Evolutionary conservation across 768 basidiomycete species (phyloP).

Genomic region (Coprinopsis sp.): DNA sequence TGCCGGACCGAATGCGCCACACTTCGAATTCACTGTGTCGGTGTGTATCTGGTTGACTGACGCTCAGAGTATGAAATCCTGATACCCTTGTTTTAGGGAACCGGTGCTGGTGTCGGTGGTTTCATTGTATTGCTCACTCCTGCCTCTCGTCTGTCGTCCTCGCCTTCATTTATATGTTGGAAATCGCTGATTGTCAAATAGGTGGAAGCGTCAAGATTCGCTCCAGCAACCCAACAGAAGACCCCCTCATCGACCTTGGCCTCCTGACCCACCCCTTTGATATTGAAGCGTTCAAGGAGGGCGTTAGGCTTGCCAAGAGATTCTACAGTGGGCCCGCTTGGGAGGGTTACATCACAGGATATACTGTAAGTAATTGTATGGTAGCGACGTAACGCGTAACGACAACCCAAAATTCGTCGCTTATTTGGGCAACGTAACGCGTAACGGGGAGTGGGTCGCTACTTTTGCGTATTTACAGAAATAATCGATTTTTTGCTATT

Average conservation of each 20-base stretch:
- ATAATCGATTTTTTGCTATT: not conserved
- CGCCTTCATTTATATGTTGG: not conserved
- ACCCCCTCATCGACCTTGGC: conserved; percentile 20
- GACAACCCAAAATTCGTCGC: not conserved
- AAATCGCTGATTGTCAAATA: not conserved
- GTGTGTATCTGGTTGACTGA: not conserved
- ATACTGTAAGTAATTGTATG: not conserved
- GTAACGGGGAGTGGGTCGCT: not conserved
- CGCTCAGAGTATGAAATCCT: too few relatives aligned
- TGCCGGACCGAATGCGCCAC: conserved; percentile 13
- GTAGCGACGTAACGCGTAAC: not conserved
- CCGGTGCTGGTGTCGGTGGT: conserved; percentile 19
- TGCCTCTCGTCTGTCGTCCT: conserved; percentile 16
- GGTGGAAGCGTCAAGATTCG: conserved; percentile 19
- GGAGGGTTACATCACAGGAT: conserved; percentile 6
- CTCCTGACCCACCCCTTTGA: conserved; percentile 10
- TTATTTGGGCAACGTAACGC: not conserved
- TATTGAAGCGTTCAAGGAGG: conserved; percentile 5
- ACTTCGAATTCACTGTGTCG: conserved; percentile 11
- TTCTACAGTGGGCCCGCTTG: conserved; percentile 10
- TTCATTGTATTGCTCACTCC: conserved; percentile 22
- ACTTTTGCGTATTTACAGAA: not conserved
- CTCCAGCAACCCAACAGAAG: conserved; percentile 20
- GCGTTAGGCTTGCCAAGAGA: conserved; percentile 10
- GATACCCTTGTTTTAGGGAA: conserved; percentile 7